Percentiles rank a stretch among this genome's conserved stretches.
Conservation (phyloP, 805 yeast genomes). For the Wickerhamomyces alni region DNA sequence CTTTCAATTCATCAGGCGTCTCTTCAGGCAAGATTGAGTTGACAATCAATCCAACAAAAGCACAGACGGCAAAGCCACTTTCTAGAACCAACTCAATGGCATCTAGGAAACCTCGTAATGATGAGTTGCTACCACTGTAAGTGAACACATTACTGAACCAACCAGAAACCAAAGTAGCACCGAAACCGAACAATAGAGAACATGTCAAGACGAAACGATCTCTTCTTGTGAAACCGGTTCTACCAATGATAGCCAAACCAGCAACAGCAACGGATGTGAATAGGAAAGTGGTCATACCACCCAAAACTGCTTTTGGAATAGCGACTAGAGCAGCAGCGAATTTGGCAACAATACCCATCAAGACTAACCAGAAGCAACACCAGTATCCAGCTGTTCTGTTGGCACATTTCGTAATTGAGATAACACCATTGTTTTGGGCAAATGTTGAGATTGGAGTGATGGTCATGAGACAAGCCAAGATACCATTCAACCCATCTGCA, state of each 20-base stretch:
- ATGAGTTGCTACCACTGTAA: constrained; percentile 51
- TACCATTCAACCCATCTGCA: constrained; percentile 82
- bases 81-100: constrained; percentile 40
- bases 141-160: constrained; percentile 66
- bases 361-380: constrained; percentile 68
- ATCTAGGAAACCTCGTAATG: constrained; percentile 54
- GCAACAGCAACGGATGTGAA: constrained; percentile 74
- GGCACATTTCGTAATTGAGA: constrained; percentile 88
- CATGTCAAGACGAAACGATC: constrained; percentile 70
- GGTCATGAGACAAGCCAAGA: constrained; percentile 72
- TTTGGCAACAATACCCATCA: constrained; percentile 86
- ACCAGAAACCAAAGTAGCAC: constrained; percentile 54
- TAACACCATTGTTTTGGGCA: constrained; percentile 95
- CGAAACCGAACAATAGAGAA: constrained; percentile 58
- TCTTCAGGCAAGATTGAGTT: background rate
- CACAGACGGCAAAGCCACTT: background rate
- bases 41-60: background rate
- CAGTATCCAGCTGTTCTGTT: constrained; percentile 75
- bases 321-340: constrained; percentile 83
- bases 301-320: constrained; percentile 73
- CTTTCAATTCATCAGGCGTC: background rate
- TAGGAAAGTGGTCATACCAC: constrained; percentile 82
- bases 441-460: constrained; percentile 85
- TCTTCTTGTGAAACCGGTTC: constrained; percentile 52
- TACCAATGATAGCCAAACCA: constrained; percentile 60